Evolutionary conservation across 78 protist genomes (phyloP).

Genomic region (Isochrysis galbana): DNA sequence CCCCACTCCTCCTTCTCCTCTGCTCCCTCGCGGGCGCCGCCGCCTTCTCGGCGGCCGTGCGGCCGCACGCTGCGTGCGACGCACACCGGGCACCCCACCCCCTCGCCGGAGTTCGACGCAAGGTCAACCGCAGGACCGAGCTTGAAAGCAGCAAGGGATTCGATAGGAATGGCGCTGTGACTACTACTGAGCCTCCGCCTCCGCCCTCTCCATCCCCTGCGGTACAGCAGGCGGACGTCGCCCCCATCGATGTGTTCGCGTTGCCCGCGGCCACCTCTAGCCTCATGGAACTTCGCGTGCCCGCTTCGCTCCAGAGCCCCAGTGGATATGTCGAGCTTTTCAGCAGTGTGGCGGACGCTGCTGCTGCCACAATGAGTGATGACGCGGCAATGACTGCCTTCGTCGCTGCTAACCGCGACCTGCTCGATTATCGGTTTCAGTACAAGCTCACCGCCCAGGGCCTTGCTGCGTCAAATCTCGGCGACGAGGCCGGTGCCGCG

Average conservation of each 20-base stretch:
- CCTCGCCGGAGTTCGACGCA: neutral
- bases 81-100: neutral
- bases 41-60: too few relatives aligned
- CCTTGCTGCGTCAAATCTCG: neutral
- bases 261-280: neutral
- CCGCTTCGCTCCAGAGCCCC: neutral
- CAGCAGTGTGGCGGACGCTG: neutral
- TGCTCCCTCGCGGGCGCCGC: too few relatives aligned
- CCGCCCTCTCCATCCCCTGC: neutral
- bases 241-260: neutral
- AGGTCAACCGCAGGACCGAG: neutral
- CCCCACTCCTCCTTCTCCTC: too few relatives aligned
- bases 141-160: neutral
- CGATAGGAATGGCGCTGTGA: neutral
- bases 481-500: neutral
- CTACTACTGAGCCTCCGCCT: neutral
- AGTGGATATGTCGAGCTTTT: neutral
- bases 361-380: neutral
- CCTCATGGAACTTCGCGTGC: neutral
- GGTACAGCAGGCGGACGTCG: neutral
- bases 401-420: neutral
- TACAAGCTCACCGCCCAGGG: neutral
- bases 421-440: neutral
- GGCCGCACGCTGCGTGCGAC: too few relatives aligned
- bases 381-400: neutral